Evolutionary conservation across 1,284 basidiomycete genomes (phyloP).

Genomic region (Cutaneotrichosporon daszewskae): DNA sequence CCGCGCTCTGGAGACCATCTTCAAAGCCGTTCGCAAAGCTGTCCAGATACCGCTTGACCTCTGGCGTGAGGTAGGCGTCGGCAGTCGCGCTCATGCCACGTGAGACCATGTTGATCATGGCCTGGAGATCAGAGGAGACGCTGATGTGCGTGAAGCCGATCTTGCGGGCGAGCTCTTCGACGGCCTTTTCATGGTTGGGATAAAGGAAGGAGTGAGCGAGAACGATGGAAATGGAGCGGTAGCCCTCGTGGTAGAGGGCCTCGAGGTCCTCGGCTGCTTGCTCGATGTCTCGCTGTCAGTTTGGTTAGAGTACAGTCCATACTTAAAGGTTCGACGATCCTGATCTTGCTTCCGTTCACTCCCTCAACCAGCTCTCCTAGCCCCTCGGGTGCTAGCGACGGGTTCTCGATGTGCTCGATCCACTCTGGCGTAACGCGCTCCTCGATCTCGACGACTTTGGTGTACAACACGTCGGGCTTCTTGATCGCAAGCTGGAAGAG

Average conservation of each 20-base stretch:
- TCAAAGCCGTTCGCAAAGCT: conserved; percentile 89
- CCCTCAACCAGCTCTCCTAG: not conserved
- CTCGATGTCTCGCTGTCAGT: conserved; percentile 56
- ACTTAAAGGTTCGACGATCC: conserved; percentile 40
- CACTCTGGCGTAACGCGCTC: conserved; percentile 64
- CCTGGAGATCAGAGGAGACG: conserved; percentile 75
- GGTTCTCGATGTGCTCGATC: conserved; percentile 4
- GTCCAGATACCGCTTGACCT: conserved; percentile 75
- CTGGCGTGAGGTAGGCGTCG: conserved; percentile 93
- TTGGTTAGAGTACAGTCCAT: conserved; percentile 55
- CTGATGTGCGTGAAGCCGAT: conserved; percentile 82
- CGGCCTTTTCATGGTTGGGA: conserved; percentile 57
- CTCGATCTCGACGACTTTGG: conserved; percentile 50
- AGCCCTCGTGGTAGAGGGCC: conserved; percentile 61
- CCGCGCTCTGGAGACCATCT: conserved; percentile 23
- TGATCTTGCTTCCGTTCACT: not conserved
- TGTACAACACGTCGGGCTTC: conserved; percentile 47
- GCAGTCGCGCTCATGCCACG: conserved; percentile 87
- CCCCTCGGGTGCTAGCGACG: not conserved
- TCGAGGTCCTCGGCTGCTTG: conserved; percentile 54
- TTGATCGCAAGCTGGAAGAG: conserved; percentile 47
- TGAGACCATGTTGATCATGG: conserved; percentile 90
- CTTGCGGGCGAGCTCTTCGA: conserved; percentile 67
- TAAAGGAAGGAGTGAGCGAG: conserved; percentile 76
- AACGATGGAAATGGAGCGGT: conserved; percentile 76